phyloP scores from a whole-genome alignment of 768 basidiomycete genomes.

The Rhizopogon vulgaris region DNA sequence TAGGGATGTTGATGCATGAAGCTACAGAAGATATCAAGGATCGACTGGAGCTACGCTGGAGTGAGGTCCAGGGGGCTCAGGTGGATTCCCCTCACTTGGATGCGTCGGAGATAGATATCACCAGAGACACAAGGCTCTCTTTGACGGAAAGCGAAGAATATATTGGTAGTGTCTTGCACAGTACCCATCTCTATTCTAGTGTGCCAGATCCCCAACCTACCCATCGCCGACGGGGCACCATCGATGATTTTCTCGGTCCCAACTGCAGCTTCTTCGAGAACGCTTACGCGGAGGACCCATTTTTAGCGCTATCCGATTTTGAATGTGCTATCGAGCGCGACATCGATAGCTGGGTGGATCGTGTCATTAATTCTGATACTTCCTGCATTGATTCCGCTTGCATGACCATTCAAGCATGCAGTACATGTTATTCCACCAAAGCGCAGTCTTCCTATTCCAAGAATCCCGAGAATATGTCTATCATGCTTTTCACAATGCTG shows the following conservation, averaged over 20 bases:
- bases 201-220: neutral
- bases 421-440: slow-evolving; percentile 17
- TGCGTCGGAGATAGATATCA: slow-evolving; percentile 20
- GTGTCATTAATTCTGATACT: slow-evolving; percentile 6
- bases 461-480: too few relatives aligned
- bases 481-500: too few relatives aligned
- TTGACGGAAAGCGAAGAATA: slow-evolving; percentile 23
- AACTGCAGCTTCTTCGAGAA: slow-evolving; percentile 5
- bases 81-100: slow-evolving; percentile 18
- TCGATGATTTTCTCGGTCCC: slow-evolving; percentile 11
- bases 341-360: slow-evolving; percentile 9
- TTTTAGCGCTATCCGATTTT: slow-evolving; percentile 3
- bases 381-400: slow-evolving; percentile 18
- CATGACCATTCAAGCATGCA: slow-evolving; percentile 20
- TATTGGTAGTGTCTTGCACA: slow-evolving; percentile 14
- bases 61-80: slow-evolving; percentile 19
- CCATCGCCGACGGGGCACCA: slow-evolving; percentile 4
- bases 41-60: slow-evolving; percentile 29
- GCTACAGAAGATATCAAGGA: slow-evolving; percentile 12
- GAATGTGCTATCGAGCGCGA: neutral
- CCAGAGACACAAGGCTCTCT: slow-evolving; percentile 26
- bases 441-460: slow-evolving; percentile 21
- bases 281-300: neutral
- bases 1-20: slow-evolving; percentile 24
- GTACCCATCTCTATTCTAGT: slow-evolving; percentile 10